Base-by-base conservation (phyloP, 495 filamentous ascomycete species). In the Penicillium cinerascens region DNA sequence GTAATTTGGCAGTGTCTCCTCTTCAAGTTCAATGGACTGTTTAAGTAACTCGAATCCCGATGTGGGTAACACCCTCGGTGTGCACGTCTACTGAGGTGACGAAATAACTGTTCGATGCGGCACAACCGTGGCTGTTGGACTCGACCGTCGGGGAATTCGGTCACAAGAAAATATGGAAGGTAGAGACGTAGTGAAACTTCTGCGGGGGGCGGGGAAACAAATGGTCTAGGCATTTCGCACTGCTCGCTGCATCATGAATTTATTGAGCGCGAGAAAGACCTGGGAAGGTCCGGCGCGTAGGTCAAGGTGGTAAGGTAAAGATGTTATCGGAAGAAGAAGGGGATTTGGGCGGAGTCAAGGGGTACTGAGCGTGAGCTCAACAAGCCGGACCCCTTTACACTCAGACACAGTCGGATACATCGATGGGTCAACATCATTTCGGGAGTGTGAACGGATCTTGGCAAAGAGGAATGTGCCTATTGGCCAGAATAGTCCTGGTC, bases 1-100 rank as follows among this genome's bases (percentile, higher is more conserved):
- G 53, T 77, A 79, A 41, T 61, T 65, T 9, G 70, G 68, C 45
- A 76, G 51, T 4, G 57, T 65, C 59, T 80, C 74, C 48, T 78
- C 74, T 40, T 75, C 63, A 22, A 63, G 36, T 51, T 59, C 27
- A 10, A 49, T 11, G 39, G 52, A 53, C 25, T 33, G 49, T n/a
- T 63, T 55, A 26, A 63, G 40, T 23, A 54, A 17, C 21, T 63
- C 35, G 25, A 59, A 47, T 33, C 55, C 52, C 5, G 52, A 54
- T 2, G 33, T 11, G 15, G 33, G 15, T 3, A 36, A 36, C 33
- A 36, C 33, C 10, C 8, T 36, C 10, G 33, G 33, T 3, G 33
- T 10, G 33, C 33, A 36, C 10, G 8, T 36, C 33, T 8, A 36
- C 33, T 36, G 33, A 2, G 33, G 8, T n/a, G 33, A 36, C 15